Evolutionary conservation across 805 yeast species (phyloP).

Genomic region (Danielozyma ontarioensis): DNA sequence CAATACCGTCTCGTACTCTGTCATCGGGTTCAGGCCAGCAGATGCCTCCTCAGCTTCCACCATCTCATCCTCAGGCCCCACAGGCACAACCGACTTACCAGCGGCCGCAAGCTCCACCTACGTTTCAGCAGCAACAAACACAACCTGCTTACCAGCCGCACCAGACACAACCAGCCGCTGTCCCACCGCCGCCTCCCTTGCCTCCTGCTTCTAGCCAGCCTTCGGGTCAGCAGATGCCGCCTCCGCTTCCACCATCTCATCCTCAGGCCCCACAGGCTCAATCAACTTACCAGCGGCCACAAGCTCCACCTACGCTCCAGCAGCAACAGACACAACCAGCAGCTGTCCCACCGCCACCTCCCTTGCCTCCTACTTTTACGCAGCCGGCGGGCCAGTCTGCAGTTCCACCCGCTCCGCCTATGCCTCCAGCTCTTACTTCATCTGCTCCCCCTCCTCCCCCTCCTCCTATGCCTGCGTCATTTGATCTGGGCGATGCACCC

Average conservation of each 20-base stretch:
- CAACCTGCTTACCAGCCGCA: conserved; percentile 3
- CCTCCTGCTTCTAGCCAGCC: conserved; percentile 9
- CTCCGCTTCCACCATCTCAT: conserved; percentile 12
- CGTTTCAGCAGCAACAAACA: conserved; percentile 10
- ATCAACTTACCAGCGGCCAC: conserved; percentile 7
- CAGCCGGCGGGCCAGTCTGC: no score
- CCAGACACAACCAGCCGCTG: conserved; percentile 9
- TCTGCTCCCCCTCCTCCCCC: conserved; percentile 12
- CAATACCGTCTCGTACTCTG: no score
- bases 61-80: conserved; percentile 6
- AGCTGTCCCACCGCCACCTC: conserved; percentile 18
- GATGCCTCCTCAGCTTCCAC: no score
- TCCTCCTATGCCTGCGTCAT: background rate
- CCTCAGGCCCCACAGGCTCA: no score
- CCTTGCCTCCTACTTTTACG: conserved; percentile 14
- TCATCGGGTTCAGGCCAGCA: no score
- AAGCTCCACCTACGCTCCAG: no score
- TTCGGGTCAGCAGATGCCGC: conserved; percentile 14
- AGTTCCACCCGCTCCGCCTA: conserved; percentile 27
- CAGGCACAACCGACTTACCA: conserved; percentile 3
- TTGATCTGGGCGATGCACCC: conserved; percentile 4
- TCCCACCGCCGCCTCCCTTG: conserved; percentile 11
- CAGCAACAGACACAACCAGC: no score
- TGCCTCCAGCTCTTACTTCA: conserved; percentile 1
- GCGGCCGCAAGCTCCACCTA: conserved; percentile 7